Evolutionary conservation across 352 stramenopile genomes (phyloP).

Genomic region (Globisporangium irregulare): DNA sequence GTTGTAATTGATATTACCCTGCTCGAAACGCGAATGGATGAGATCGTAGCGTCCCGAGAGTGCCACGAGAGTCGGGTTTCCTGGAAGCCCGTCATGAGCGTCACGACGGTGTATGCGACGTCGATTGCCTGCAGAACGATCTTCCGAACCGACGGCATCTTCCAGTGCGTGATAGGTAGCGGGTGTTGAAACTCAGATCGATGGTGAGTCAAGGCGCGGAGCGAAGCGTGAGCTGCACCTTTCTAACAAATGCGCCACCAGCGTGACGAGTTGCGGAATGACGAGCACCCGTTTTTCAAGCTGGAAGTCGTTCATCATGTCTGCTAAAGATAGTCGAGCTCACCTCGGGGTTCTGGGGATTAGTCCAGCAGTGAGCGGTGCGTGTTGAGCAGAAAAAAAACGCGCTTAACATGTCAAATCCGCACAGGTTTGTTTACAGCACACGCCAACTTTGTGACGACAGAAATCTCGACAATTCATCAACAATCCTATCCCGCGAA

Average conservation of each 20-base stretch:
- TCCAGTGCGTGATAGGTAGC: background rate
- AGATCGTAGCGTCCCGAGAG: conserved; percentile 14
- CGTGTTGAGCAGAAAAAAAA: too few relatives aligned
- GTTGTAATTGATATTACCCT: conserved; percentile 29
- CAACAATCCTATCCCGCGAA: background rate
- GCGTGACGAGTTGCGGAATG: background rate
- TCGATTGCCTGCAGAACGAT: conserved; percentile 19
- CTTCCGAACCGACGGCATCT: conserved; percentile 5
- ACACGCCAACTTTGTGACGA: too few relatives aligned
- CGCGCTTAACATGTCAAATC: too few relatives aligned
- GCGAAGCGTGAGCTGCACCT: background rate
- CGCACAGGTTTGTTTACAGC: too few relatives aligned
- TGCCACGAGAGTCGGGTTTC: conserved; percentile 26
- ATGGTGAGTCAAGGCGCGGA: background rate
- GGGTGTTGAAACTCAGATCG: background rate
- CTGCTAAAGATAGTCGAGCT: background rate
- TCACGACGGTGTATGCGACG: conserved; percentile 22
- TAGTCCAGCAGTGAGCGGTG: background rate
- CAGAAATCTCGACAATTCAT: background rate
- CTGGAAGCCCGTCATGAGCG: conserved; percentile 26
- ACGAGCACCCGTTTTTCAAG: background rate
- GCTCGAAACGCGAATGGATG: conserved; percentile 18
- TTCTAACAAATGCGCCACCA: background rate
- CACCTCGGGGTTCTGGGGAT: background rate
- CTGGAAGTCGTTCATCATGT: background rate